phyloP scores from a whole-genome alignment of 2,329 filamentous ascomycete genomes.

The Arthrobotrys sinensis region DNA sequence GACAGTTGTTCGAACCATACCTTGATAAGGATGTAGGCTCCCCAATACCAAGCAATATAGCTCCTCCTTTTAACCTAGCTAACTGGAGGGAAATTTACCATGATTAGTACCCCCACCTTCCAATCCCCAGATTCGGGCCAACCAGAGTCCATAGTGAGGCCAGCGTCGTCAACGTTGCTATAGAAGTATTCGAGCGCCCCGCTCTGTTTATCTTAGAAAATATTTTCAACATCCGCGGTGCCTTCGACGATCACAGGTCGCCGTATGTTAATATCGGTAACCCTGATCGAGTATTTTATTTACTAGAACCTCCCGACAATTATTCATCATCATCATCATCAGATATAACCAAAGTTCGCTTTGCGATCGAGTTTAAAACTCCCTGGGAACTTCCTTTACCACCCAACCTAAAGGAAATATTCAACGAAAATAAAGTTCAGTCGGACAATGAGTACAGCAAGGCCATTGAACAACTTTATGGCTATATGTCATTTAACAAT shows the following conservation, averaged over 20 bases:
- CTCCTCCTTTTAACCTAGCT: no score
- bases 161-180: not conserved
- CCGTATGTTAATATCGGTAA: conserved; percentile 1
- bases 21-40: no score
- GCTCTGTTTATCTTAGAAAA: not conserved
- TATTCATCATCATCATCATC: no score
- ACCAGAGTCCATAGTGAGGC: not conserved
- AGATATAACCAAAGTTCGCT: not conserved
- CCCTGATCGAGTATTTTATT: conserved; percentile 17
- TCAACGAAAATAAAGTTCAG: not conserved
- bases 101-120: no score
- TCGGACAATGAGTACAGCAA: not conserved
- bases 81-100: no score
- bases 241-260: not conserved
- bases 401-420: not conserved
- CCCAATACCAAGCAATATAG: no score
- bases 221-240: not conserved
- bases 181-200: not conserved
- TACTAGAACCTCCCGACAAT: not conserved
- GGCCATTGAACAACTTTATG: conserved; percentile 10
- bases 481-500: conserved; percentile 21
- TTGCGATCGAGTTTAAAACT: conserved; percentile 20
- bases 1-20: no score
- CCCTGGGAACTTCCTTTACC: not conserved
- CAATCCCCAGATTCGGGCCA: no score